Conservation (phyloP, 345 rosid species). For the Noccaea caerulescens region DNA sequence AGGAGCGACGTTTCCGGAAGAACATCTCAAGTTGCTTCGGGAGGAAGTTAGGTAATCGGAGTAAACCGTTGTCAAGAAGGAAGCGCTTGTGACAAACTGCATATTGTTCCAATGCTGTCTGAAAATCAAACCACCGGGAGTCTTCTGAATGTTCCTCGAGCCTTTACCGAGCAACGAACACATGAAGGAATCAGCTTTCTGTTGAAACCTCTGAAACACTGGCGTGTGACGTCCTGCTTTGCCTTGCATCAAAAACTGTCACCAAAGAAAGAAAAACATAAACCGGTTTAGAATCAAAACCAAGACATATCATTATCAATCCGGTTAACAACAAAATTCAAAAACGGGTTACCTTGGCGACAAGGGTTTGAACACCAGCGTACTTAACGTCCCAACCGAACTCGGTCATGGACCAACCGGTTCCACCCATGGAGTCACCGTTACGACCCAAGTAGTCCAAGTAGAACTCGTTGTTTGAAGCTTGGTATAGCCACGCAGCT, state of each 20-base stretch:
- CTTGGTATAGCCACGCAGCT: slow-evolving; percentile 95
- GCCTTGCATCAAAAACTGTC: slow-evolving; percentile 92
- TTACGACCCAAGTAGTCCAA: slow-evolving; percentile 82
- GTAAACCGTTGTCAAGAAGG: slow-evolving; percentile 77
- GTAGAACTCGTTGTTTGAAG: slow-evolving; percentile 73
- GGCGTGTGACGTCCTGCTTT: slow-evolving; percentile 67
- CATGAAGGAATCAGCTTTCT: slow-evolving; percentile 91
- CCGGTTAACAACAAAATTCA: slow-evolving; percentile 1
- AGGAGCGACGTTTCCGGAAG: slow-evolving; percentile 65
- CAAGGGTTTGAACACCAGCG: slow-evolving; percentile 94
- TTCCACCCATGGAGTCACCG: slow-evolving; percentile 89
- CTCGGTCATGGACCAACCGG: slow-evolving; percentile 92
- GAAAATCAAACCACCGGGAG: slow-evolving; percentile 93
- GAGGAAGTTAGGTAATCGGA: slow-evolving; percentile 88
- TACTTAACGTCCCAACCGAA: slow-evolving; percentile 98
- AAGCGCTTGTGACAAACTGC: slow-evolving; percentile 92
- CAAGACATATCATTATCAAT: not conserved
- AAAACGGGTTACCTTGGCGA: slow-evolving; percentile 64
- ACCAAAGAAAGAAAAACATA: not conserved
- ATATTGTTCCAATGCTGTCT: slow-evolving; percentile 93
- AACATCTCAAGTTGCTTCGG: slow-evolving; percentile 56
- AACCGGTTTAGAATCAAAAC: slow-evolving; percentile 28
- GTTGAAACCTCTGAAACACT: slow-evolving; percentile 71
- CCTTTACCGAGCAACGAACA: slow-evolving; percentile 85
- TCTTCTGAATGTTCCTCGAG: slow-evolving; percentile 63